Base-by-base conservation (phyloP, 495 filamentous ascomycete genomes). In the Pseudotulostoma volvatum region DNA sequence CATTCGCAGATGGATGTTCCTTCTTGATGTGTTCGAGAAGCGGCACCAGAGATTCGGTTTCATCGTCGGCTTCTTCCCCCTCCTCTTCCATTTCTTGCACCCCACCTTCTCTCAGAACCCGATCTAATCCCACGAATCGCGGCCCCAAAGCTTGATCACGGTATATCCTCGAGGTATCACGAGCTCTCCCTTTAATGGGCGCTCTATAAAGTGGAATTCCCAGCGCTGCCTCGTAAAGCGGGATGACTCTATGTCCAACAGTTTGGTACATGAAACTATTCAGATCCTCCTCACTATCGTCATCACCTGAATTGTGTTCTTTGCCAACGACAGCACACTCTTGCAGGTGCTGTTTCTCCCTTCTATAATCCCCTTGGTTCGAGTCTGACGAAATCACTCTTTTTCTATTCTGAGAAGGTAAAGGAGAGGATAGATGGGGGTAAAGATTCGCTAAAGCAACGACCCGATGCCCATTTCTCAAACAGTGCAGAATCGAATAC, bases 211-310 rank as follows among this genome's bases (percentile, higher is more conserved):
- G 65, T 7, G 87, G 87, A 20, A 94, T 60, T 1, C 64, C 68
- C 2, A 94, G 74, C 1, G 82, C 84, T 20, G 69, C 47, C 42
- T 76, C 73, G 54, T 94, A 96, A 14, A 93, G 70, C 4, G 88
- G 90, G 35, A 95, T 79, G 14, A 95, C 59, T 37, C 67, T 66
- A 60, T 95, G 87, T 30, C 90, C 90, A 37, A 92, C 81, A 1
- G 92, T 96, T 63, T 97, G 90, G 68, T 95, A 97, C 90, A 97
- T 96, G 74, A 84, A 94, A 67, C 84, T 93, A 60, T 97, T 80
- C 46, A 90, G 70, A 57, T 92, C 85, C 42, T 76, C 64, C 41
- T 75, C 70, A 34, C 65, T 64, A 5, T 48, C 46, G 17, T 45
- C 48, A 14, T 46, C 41, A 3, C 32, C 38, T 23, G 23, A 17